phyloP scores from a whole-genome alignment of 768 basidiomycete genomes.

The Macrolepiota fuliginosa region DNA sequence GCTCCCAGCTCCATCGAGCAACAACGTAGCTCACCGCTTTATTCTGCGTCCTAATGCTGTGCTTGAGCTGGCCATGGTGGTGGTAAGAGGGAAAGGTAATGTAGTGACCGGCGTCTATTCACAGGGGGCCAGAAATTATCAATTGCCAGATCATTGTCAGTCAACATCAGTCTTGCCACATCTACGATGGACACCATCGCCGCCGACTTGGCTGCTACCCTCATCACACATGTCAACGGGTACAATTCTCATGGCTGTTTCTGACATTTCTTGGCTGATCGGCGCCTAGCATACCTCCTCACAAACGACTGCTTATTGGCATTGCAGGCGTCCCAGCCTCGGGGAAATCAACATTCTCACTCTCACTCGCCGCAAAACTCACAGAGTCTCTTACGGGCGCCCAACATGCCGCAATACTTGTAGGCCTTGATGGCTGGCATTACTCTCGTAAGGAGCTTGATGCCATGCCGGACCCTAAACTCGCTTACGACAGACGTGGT shows the following conservation, averaged over 20 bases:
- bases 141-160: not conserved
- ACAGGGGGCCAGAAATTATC: slow-evolving; percentile 4
- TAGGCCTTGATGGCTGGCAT: slow-evolving; percentile 94
- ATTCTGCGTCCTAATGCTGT: slow-evolving; percentile 31
- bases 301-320: slow-evolving; percentile 63
- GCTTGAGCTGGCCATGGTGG: slow-evolving; percentile 26
- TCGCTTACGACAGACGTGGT: slow-evolving; percentile 80
- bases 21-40: slow-evolving; percentile 35
- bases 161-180: not conserved
- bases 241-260: slow-evolving; percentile 23
- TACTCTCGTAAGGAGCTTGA: slow-evolving; percentile 77
- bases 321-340: slow-evolving; percentile 81
- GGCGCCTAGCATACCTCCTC: slow-evolving; percentile 28
- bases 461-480: slow-evolving; percentile 66
- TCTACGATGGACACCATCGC: slow-evolving; percentile 23
- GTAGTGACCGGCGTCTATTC: slow-evolving; percentile 14
- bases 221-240: slow-evolving; percentile 30
- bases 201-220: slow-evolving; percentile 20
- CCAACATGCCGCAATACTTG: slow-evolving; percentile 49
- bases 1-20: no score
- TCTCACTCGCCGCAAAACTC: slow-evolving; percentile 48
- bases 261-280: slow-evolving; percentile 6
- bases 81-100: slow-evolving; percentile 1
- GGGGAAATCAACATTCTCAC: slow-evolving; percentile 80
- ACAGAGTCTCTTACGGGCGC: slow-evolving; percentile 40